Conservation (phyloP, 1,139 yeast genomes). For the Schwanniomyces etchellsii region DNA sequence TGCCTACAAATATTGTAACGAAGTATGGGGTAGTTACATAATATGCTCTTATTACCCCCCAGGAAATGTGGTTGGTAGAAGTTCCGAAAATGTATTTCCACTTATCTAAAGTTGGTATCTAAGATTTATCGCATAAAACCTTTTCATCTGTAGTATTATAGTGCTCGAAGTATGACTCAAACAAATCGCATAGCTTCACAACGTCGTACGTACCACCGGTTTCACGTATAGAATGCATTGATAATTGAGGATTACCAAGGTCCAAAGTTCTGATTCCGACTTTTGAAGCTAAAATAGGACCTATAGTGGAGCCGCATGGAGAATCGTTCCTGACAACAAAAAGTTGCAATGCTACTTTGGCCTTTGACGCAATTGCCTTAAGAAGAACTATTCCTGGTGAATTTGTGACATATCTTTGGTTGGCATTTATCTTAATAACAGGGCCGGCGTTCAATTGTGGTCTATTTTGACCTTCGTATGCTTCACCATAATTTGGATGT, state of each 20-base stretch:
- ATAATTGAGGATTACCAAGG: conserved; percentile 87
- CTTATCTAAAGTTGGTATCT: conserved; percentile 4
- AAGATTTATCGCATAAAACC: conserved; percentile 21
- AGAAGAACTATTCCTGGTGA: conserved; percentile 81
- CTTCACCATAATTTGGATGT: conserved; percentile 80
- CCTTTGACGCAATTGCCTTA: conserved; percentile 63
- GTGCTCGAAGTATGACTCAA: conserved; percentile 52
- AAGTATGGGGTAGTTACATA: conserved; percentile 48
- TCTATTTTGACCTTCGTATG: conserved; percentile 71
- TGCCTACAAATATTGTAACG: conserved; percentile 34
- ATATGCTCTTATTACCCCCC: conserved; percentile 58
- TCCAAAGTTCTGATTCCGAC: conserved; percentile 88
- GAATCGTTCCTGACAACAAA: conserved; percentile 90
- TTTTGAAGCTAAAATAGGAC: conserved; percentile 86
- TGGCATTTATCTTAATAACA: conserved; percentile 88
- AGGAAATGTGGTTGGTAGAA: conserved; percentile 50
- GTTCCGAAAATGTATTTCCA: conserved; percentile 23
- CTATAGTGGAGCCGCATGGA: conserved; percentile 95
- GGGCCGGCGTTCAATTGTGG: conserved; percentile 88
- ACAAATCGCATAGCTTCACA: conserved; percentile 54
- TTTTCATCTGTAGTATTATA: conserved; percentile 23
- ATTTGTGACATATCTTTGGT: conserved; percentile 92
- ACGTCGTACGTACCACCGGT: conserved; percentile 84
- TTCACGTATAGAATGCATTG: conserved; percentile 95
- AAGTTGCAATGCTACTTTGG: conserved; percentile 65